phyloP scores from a whole-genome alignment of 73 alveolate genomes.

The Halteria grandinella region DNA sequence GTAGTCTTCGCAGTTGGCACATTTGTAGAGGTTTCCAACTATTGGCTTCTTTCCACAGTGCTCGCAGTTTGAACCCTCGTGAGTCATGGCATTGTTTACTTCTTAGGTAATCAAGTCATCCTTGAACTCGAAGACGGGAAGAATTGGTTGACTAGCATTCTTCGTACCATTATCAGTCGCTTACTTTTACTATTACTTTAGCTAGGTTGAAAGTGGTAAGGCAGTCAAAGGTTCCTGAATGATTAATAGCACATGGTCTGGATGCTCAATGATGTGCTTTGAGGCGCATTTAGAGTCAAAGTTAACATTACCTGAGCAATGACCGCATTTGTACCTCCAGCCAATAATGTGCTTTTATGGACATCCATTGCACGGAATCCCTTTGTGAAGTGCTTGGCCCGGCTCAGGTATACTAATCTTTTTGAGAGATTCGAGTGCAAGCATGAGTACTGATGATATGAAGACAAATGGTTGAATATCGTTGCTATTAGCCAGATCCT shows the following conservation, averaged over 20 bases:
- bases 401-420: slow-evolving; percentile 31
- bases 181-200: not conserved
- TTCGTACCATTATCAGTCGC: not conserved
- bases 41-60: slow-evolving; percentile 50
- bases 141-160: not conserved
- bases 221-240: slow-evolving; percentile 32
- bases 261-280: slow-evolving; percentile 28
- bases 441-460: slow-evolving; percentile 44
- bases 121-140: slow-evolving; percentile 3
- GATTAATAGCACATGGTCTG: slow-evolving; percentile 50
- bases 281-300: slow-evolving; percentile 17
- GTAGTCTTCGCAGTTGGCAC: slow-evolving; percentile 60
- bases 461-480: slow-evolving; percentile 18
- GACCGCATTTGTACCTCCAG: slow-evolving; percentile 52
- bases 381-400: slow-evolving; percentile 33
- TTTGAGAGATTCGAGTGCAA: slow-evolving; percentile 9
- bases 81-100: not conserved
- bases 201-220: not conserved
- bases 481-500: not conserved
- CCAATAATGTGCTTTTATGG: slow-evolving; percentile 3
- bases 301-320: slow-evolving; percentile 16
- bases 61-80: slow-evolving; percentile 11
- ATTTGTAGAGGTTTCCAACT: slow-evolving; percentile 25
- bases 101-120: no score
- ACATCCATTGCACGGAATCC: slow-evolving; percentile 33